phyloP scores from a whole-genome alignment of 225 moss, liverwort and hornwort genomes.

The Straminergon stramineum region DNA sequence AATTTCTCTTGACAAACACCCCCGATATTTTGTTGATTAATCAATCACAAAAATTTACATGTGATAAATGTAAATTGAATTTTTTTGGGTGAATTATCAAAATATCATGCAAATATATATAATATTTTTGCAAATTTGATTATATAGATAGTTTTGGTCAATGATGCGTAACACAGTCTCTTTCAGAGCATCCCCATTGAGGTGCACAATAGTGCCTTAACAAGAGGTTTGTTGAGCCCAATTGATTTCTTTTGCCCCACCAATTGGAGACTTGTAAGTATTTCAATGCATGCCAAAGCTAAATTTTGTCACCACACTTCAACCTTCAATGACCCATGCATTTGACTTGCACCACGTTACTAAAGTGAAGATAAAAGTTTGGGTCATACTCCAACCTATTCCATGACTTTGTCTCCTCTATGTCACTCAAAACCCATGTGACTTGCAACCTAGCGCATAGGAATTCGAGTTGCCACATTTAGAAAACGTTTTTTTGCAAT shows the following conservation, averaged over 20 bases:
- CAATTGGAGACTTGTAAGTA: too few species aligned
- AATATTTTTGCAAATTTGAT: not conserved
- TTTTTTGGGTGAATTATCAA: not conserved
- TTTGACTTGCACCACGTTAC: too few species aligned
- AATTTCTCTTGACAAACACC: not conserved
- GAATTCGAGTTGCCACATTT: too few species aligned
- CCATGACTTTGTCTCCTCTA: too few species aligned
- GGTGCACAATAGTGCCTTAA: too few species aligned
- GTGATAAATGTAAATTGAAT: not conserved
- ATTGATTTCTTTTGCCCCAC: accelerated
- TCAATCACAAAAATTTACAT: not conserved
- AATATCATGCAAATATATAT: not conserved
- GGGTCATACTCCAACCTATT: too few species aligned
- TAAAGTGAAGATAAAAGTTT: too few species aligned
- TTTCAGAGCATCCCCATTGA: not conserved
- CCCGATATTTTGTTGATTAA: accelerated
- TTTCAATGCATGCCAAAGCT: too few species aligned
- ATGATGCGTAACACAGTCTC: not conserved
- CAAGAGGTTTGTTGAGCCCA: accelerated
- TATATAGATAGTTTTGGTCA: not conserved
- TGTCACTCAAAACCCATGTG: too few species aligned
- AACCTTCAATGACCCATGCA: too few species aligned
- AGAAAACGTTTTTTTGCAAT: too few species aligned
- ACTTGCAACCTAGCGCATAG: accelerated
- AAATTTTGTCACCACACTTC: too few species aligned